These are phyloP conservation scores for Scheffersomyces coipomensis DNA, from an alignment of 805 yeast genomes.

Conservation along the genomic window DNA sequence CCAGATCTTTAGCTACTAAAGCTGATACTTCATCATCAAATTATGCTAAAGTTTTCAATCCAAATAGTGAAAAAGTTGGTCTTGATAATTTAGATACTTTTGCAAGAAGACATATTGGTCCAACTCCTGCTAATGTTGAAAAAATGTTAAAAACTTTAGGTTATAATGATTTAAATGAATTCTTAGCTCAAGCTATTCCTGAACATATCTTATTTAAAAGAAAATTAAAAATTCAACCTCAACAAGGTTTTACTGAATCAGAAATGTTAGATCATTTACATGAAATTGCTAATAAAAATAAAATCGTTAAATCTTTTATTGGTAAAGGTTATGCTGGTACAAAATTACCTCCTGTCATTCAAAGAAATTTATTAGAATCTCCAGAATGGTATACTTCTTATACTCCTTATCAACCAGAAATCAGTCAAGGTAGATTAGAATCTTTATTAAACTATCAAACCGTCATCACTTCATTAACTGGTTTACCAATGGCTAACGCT, in stretches of 20 bases:
- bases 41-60: slow-evolving; percentile 47
- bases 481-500: slow-evolving; percentile 92
- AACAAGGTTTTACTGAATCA: slow-evolving; percentile 74
- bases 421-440: slow-evolving; percentile 94
- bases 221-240: slow-evolving; percentile 64
- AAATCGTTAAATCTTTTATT: slow-evolving; percentile 69
- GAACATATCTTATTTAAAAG: slow-evolving; percentile 68
- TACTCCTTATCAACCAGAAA: slow-evolving; percentile 98
- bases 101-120: slow-evolving; percentile 89
- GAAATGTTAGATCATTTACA: slow-evolving; percentile 71
- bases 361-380: slow-evolving; percentile 84
- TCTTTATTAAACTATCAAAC: slow-evolving; percentile 90
- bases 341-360: slow-evolving; percentile 84
- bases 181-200: slow-evolving; percentile 76
- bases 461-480: slow-evolving; percentile 85
- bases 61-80: slow-evolving; percentile 22
- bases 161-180: slow-evolving; percentile 63
- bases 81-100: slow-evolving; percentile 68
- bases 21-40: slow-evolving; percentile 51
- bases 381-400: slow-evolving; percentile 99
- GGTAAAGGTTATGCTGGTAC: slow-evolving; percentile 97
- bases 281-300: slow-evolving; percentile 72
- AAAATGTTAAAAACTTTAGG: slow-evolving; percentile 69
- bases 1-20: slow-evolving; percentile 9
- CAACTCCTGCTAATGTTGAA: slow-evolving; percentile 59